These are phyloP conservation scores for Teratosphaeria nubilosa DNA, from an alignment of 2,329 filamentous ascomycete genomes.

Conservation along the genomic window DNA sequence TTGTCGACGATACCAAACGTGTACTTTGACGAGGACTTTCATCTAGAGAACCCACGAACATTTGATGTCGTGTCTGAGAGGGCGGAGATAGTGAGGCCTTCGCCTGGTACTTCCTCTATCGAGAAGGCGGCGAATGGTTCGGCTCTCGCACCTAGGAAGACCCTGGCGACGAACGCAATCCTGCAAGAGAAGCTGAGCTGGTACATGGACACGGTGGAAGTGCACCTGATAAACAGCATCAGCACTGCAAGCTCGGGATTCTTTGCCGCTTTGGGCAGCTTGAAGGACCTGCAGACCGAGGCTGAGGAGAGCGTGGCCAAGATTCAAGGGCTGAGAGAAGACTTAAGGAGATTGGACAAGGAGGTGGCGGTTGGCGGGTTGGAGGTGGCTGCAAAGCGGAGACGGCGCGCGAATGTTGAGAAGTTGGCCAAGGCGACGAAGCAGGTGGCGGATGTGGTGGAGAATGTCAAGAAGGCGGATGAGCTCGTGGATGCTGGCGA, in stretches of 20 bases:
- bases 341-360: slow-evolving; percentile 69
- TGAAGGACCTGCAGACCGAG: slow-evolving; percentile 84
- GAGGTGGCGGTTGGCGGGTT: slow-evolving; percentile 80
- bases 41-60: slow-evolving; percentile 86
- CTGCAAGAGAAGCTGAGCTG: slow-evolving; percentile 96
- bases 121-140: slow-evolving; percentile 49
- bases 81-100: slow-evolving; percentile 80
- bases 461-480: slow-evolving; percentile 67
- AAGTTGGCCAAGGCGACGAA: slow-evolving; percentile 73
- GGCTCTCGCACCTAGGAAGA: slow-evolving; percentile 55
- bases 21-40: slow-evolving; percentile 93
- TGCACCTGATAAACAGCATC: slow-evolving; percentile 92
- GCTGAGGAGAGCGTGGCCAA: slow-evolving; percentile 81
- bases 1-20: slow-evolving; percentile 84
- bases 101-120: slow-evolving; percentile 35
- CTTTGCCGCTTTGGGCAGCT: slow-evolving; percentile 82
- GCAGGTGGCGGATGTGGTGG: slow-evolving; percentile 71
- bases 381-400: slow-evolving; percentile 73
- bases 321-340: slow-evolving; percentile 70
- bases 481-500: slow-evolving; percentile 72
- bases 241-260: slow-evolving; percentile 93
- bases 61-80: slow-evolving; percentile 96
- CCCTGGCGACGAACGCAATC: slow-evolving; percentile 90
- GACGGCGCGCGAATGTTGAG: slow-evolving; percentile 71
- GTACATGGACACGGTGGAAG: slow-evolving; percentile 99